Evolutionary conservation across 805 yeast species (phyloP).

Genomic region (Wickerhamomyces canadensis): DNA sequence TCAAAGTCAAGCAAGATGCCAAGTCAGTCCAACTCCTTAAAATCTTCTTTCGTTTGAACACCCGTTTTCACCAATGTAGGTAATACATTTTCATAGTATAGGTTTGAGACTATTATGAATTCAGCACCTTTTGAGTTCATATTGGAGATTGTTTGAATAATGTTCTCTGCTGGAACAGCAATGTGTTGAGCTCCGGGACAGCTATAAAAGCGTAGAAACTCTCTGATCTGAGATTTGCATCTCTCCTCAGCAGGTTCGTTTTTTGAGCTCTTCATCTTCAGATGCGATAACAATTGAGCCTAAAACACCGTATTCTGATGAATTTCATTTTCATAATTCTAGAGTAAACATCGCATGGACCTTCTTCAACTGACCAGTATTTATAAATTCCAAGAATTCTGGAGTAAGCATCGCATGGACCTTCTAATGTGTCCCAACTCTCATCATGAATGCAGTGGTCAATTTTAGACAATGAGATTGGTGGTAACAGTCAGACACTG

Average conservation of each 20-base stretch:
- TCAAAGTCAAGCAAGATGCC: conserved; percentile 75
- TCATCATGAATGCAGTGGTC: conserved; percentile 84
- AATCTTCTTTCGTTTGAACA: conserved; percentile 44
- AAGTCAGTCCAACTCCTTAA: conserved; percentile 42
- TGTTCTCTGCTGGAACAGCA: conserved; percentile 62
- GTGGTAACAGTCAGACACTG: too few relatives aligned
- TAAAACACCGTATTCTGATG: conserved; percentile 64
- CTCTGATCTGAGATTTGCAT: conserved; percentile 74
- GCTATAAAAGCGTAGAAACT: conserved; percentile 63
- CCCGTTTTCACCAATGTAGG: conserved; percentile 39
- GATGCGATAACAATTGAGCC: conserved; percentile 76
- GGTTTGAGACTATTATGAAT: conserved; percentile 54
- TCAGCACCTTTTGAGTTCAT: conserved; percentile 61
- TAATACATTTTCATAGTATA: conserved; percentile 50
- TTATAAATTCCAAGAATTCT: too few relatives aligned
- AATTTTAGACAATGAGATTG: conserved; percentile 38
- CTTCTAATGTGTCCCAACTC: conserved; percentile 60
- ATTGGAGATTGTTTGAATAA: conserved; percentile 46
- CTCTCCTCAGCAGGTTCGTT: conserved; percentile 76
- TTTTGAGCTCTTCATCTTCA: conserved; percentile 51
- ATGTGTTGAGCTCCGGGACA: conserved; percentile 87
- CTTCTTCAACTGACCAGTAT: too few relatives aligned
- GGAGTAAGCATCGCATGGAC: too few relatives aligned
- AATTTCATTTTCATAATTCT: conserved; percentile 60
- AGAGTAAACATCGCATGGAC: conserved; percentile 58